These are phyloP conservation scores for Alternaria alternata DNA, from an alignment of 2,329 filamentous ascomycete genomes.

Conservation along the genomic window DNA sequence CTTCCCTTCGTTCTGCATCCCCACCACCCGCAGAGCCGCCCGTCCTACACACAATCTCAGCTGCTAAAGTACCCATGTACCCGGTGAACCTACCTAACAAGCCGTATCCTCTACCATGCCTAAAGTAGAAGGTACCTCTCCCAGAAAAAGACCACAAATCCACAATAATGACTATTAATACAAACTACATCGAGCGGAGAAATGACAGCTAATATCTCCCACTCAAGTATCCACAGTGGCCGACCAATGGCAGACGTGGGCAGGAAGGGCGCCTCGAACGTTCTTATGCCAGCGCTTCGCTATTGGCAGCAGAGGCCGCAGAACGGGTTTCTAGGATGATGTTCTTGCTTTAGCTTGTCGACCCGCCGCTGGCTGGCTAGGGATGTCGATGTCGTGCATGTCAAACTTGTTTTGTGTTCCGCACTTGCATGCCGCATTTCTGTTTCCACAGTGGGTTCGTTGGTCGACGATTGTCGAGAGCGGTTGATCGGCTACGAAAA, in stretches of 20 bases:
- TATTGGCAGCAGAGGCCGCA: slow-evolving; percentile 1
- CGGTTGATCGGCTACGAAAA: neutral
- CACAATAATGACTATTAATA: slow-evolving; percentile 2
- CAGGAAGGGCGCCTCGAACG: neutral
- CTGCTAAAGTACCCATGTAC: slow-evolving; percentile 4
- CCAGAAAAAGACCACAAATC: neutral
- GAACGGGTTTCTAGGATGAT: neutral
- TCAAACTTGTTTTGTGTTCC: neutral
- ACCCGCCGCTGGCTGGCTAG: neutral
- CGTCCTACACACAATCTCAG: slow-evolving; percentile 23
- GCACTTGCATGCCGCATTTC: neutral
- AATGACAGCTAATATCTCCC: slow-evolving; percentile 24
- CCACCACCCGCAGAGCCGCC: slow-evolving; percentile 42
- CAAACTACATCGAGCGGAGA: slow-evolving; percentile 3
- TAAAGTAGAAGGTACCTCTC: slow-evolving; percentile 2
- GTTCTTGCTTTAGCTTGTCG: neutral
- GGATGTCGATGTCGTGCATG: neutral
- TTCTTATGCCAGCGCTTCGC: neutral
- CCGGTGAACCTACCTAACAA: neutral
- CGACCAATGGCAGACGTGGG: too few relatives aligned
- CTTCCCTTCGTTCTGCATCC: neutral
- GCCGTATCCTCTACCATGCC: neutral
- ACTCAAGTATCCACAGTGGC: neutral
- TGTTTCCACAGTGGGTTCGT: neutral
- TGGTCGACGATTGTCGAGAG: neutral